Evolutionary conservation across 371 early-diverging fungal species (phyloP).

Genomic region (Chytridium lagenaria): DNA sequence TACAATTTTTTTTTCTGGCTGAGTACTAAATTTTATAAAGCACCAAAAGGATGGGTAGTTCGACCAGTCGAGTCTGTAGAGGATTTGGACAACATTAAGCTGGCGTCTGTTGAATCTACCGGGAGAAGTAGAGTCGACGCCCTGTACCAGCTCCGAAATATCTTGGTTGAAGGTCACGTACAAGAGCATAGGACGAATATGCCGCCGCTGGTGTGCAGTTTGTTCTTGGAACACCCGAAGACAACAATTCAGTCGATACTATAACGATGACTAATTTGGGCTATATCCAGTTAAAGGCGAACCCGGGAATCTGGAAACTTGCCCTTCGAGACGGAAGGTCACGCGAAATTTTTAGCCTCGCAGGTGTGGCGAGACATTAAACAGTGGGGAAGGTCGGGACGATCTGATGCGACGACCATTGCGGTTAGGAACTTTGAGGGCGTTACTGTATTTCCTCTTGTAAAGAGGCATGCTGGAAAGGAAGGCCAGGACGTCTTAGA

Average conservation of each 20-base stretch:
- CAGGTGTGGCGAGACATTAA: neutral
- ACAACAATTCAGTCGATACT: slow-evolving; percentile 71
- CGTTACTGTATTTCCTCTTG: slow-evolving; percentile 74
- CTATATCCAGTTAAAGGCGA: slow-evolving; percentile 91
- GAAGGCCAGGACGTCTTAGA: slow-evolving; percentile 64
- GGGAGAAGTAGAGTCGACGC: slow-evolving; percentile 68
- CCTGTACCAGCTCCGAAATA: slow-evolving; percentile 77
- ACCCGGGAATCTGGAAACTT: slow-evolving; percentile 87
- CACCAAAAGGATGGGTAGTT: slow-evolving; percentile 81
- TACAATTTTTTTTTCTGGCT: slow-evolving; percentile 6
- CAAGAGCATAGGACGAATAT: slow-evolving; percentile 65
- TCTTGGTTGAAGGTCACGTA: slow-evolving; percentile 87
- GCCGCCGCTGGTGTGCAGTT: slow-evolving; percentile 90
- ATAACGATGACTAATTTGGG: slow-evolving; percentile 97
- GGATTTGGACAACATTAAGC: slow-evolving; percentile 90
- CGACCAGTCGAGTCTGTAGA: slow-evolving; percentile 78
- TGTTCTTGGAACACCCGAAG: slow-evolving; percentile 71
- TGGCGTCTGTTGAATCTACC: slow-evolving; percentile 56
- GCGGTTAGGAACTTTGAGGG: slow-evolving; percentile 82
- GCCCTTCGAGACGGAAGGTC: slow-evolving; percentile 83
- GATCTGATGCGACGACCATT: slow-evolving; percentile 52
- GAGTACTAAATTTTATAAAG: slow-evolving; percentile 14
- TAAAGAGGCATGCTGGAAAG: slow-evolving; percentile 80
- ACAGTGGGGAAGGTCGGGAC: slow-evolving; percentile 35
- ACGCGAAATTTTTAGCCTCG: slow-evolving; percentile 68